A percentile compares a stretch with the other conserved stretches of the same genome.
phyloP scores from a whole-genome alignment of 1,284 basidiomycete species.

The Cryptococcus depauperatus region DNA sequence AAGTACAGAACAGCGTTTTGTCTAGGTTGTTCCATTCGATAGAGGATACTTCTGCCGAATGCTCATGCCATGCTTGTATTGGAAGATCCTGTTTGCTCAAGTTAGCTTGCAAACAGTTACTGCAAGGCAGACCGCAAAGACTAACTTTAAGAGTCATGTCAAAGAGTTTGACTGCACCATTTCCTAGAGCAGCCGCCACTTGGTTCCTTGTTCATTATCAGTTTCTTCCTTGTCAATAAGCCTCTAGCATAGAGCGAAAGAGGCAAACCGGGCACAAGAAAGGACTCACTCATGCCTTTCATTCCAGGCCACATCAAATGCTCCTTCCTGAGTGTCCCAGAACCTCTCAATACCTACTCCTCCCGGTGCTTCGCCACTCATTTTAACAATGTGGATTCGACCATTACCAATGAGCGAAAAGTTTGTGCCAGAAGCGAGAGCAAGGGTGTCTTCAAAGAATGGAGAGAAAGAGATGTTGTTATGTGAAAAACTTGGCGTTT shows the following conservation, averaged over 20 bases:
- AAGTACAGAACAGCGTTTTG: constrained; percentile 80
- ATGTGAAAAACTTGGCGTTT: constrained; percentile 79
- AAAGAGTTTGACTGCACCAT: constrained; percentile 87
- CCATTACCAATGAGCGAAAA: constrained; percentile 95
- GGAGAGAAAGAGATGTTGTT: constrained; percentile 86
- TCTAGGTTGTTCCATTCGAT: constrained; percentile 94
- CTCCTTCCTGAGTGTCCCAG: constrained; percentile 87
- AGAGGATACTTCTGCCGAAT: constrained; percentile 84
- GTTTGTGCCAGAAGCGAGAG: constrained; percentile 84
- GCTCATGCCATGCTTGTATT: constrained; percentile 87
- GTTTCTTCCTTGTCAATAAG: constrained; percentile 19
- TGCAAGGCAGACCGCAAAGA: constrained; percentile 4
- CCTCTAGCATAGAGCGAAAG: too few relatives aligned
- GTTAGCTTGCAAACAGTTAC: not conserved
- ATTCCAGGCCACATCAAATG: constrained; percentile 88
- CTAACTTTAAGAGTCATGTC: constrained; percentile 78
- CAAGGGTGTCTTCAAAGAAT: constrained; percentile 72
- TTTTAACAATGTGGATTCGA: constrained; percentile 61
- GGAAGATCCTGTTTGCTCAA: constrained; percentile 48
- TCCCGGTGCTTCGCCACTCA: constrained; percentile 45
- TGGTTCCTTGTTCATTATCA: constrained; percentile 55
- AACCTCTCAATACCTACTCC: constrained; percentile 57
- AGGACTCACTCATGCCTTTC: constrained; percentile 73
- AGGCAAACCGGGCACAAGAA: constrained; percentile 27
- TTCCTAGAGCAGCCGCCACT: constrained; percentile 77